Evolutionary conservation across 306 rosid genomes (phyloP).

Genomic region (Carpinus viminea): DNA sequence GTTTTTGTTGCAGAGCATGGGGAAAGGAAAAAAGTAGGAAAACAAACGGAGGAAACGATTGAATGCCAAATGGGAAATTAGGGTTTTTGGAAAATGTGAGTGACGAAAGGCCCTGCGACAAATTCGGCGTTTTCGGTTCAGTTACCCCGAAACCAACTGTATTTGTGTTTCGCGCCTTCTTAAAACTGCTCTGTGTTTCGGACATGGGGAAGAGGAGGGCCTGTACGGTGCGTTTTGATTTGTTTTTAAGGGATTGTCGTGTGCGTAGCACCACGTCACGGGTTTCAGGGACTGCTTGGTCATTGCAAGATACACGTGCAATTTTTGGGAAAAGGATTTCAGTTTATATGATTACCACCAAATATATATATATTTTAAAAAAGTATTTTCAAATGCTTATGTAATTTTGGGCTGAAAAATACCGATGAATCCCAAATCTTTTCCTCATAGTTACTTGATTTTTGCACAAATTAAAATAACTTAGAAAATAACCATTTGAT

Average conservation of each 20-base stretch:
- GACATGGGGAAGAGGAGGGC: background rate
- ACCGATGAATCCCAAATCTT: too few relatives aligned
- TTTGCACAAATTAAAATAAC: too few relatives aligned
- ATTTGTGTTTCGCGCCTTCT: constrained; percentile 37
- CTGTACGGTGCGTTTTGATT: background rate
- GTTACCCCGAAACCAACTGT: constrained; percentile 22
- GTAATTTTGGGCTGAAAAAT: too few relatives aligned
- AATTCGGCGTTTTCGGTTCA: constrained; percentile 36
- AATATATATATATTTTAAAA: too few relatives aligned
- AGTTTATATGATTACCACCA: too few relatives aligned
- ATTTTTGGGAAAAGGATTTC: too few relatives aligned
- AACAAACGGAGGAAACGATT: background rate
- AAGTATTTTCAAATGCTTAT: too few relatives aligned
- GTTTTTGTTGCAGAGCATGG: background rate
- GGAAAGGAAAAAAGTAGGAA: background rate
- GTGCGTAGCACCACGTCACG: too few relatives aligned
- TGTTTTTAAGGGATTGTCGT: background rate
- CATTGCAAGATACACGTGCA: too few relatives aligned
- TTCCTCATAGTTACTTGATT: too few relatives aligned
- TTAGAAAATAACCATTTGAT: too few relatives aligned
- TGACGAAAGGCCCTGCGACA: constrained; percentile 38
- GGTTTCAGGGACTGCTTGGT: too few relatives aligned
- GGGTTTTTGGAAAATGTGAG: constrained; percentile 32
- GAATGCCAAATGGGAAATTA: constrained; percentile 30
- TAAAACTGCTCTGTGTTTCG: background rate